These are phyloP conservation scores for Yarrowia sp. DNA, from an alignment of 805 yeast species.

Conservation along the genomic window DNA sequence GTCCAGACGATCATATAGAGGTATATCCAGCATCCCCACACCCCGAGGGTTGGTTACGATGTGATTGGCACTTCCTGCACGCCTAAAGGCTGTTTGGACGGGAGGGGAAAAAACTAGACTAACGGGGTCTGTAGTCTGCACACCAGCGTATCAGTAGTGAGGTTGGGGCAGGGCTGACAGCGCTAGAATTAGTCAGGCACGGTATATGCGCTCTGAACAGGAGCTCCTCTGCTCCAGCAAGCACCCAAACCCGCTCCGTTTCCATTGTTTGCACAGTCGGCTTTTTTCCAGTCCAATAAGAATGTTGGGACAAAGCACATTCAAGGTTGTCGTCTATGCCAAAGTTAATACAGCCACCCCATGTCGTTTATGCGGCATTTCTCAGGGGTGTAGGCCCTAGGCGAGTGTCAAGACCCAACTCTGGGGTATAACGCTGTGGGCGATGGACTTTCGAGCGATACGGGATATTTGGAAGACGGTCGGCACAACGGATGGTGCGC, in stretches of 20 bases:
- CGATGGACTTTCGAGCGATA: too few relatives aligned
- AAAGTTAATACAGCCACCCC: conserved; percentile 13
- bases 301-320: background rate
- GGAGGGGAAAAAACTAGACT: conserved; percentile 2
- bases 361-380: conserved; percentile 20
- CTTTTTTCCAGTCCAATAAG: background rate
- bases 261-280: too few relatives aligned
- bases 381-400: conserved; percentile 4
- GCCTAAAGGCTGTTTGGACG: background rate
- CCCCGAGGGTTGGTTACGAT: background rate
- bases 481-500: background rate
- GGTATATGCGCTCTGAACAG: too few relatives aligned
- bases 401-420: background rate
- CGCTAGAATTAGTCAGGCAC: conserved; percentile 5
- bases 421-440: background rate
- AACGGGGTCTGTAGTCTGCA: conserved; percentile 6
- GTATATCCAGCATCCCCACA: background rate
- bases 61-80: conserved; percentile 10
- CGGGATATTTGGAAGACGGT: too few relatives aligned
- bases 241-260: too few relatives aligned
- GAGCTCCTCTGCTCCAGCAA: too few relatives aligned
- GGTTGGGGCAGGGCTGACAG: background rate
- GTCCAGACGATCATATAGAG: background rate
- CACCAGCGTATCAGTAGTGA: too few relatives aligned
- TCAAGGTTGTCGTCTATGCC: conserved; percentile 17